Evolutionary conservation across 2,329 filamentous ascomycete species (phyloP).

Genomic region (Celoporthe dispersa): DNA sequence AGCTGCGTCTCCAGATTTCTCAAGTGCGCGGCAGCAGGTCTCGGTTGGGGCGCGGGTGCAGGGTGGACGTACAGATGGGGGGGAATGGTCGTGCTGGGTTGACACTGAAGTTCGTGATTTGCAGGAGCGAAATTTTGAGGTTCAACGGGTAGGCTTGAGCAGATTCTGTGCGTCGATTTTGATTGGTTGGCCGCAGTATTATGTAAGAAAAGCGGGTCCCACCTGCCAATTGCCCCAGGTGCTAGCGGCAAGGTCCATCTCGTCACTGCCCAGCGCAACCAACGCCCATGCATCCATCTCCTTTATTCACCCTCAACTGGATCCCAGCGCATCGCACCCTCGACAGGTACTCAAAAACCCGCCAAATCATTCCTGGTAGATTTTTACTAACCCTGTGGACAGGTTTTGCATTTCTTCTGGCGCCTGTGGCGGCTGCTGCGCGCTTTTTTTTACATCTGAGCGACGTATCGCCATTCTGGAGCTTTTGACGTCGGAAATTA

Average conservation of each 20-base stretch:
- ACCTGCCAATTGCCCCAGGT: neutral
- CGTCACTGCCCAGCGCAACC: slow-evolving; percentile 4
- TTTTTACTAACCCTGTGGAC: slow-evolving; percentile 18
- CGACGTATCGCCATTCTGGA: slow-evolving; percentile 16
- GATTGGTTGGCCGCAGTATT: neutral
- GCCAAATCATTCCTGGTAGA: neutral
- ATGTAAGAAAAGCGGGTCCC: slow-evolving; percentile 2
- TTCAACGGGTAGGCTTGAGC: slow-evolving; percentile 7
- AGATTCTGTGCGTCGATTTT: slow-evolving; percentile 15
- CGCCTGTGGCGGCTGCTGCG: neutral
- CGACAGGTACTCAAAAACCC: slow-evolving; percentile 9
- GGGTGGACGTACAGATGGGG: slow-evolving; percentile 30
- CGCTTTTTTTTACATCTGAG: neutral
- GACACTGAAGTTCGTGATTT: slow-evolving; percentile 15
- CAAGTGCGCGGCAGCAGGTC: slow-evolving; percentile 15
- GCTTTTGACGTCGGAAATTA: slow-evolving; percentile 11
- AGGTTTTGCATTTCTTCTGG: neutral
- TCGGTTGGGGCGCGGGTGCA: slow-evolving; percentile 3
- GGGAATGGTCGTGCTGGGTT: slow-evolving; percentile 22
- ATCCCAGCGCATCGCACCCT: neutral
- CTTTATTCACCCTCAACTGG: neutral
- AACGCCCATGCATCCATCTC: slow-evolving; percentile 17
- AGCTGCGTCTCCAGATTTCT: slow-evolving; percentile 1
- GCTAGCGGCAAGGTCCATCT: slow-evolving; percentile 17
- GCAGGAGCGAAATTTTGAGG: slow-evolving; percentile 15